A percentile compares a stretch with the other conserved stretches of the same genome.
Conservation (phyloP, 2,329 filamentous ascomycete genomes). For the Cladosporium sp. region DNA sequence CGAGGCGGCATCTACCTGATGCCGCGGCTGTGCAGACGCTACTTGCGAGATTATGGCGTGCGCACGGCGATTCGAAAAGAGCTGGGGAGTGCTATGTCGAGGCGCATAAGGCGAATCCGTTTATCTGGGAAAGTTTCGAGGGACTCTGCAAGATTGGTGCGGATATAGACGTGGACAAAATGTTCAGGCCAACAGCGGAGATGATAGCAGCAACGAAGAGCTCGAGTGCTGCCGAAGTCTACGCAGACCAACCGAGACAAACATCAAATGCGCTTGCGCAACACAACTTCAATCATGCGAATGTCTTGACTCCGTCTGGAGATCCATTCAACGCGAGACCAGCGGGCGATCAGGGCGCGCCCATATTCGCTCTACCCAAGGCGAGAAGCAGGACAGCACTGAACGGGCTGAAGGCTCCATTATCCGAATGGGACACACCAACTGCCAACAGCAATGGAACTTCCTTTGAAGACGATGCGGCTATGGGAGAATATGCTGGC, state of each 20-base stretch:
- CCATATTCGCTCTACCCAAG: slow-evolving; percentile 42
- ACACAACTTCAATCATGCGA: slow-evolving; percentile 30
- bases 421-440: slow-evolving; percentile 48
- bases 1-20: slow-evolving; percentile 75
- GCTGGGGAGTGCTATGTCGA: slow-evolving; percentile 87
- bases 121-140: slow-evolving; percentile 97
- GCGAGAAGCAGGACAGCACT: slow-evolving; percentile 45
- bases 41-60: slow-evolving; percentile 82
- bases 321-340: slow-evolving; percentile 47
- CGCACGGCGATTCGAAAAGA: slow-evolving; percentile 75
- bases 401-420: slow-evolving; percentile 24
- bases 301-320: slow-evolving; percentile 37
- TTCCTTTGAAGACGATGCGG: slow-evolving; percentile 44
- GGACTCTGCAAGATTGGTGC: slow-evolving; percentile 82
- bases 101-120: slow-evolving; percentile 83
- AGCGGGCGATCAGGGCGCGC: slow-evolving; percentile 31
- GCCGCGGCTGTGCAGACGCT: slow-evolving; percentile 80
- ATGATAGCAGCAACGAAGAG: slow-evolving; percentile 47
- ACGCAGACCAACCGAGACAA: slow-evolving; percentile 33
- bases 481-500: slow-evolving; percentile 31
- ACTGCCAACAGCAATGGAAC: slow-evolving; percentile 42
- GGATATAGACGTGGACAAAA: slow-evolving; percentile 76
- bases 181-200: slow-evolving; percentile 75
- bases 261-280: slow-evolving; percentile 25
- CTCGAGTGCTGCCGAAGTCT: slow-evolving; percentile 28